Evolutionary conservation across 192 early-diverging fungal genomes (phyloP).

Genomic region (Radiomyces spectabilis): DNA sequence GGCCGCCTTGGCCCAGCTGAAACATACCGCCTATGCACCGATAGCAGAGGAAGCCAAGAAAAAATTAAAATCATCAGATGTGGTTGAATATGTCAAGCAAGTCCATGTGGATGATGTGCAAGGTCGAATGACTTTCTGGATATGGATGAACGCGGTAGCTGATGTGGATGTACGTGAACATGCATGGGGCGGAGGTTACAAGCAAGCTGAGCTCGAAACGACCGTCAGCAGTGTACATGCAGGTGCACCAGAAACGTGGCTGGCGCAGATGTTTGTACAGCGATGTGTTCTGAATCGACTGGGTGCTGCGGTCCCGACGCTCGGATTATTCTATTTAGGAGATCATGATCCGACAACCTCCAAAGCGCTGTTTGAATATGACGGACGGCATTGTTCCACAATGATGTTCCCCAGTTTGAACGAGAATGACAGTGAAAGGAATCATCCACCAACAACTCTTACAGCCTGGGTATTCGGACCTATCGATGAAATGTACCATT

Average conservation of each 20-base stretch:
- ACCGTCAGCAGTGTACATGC: background rate
- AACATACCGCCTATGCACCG: no score
- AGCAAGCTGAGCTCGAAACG: no score
- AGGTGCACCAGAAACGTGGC: constrained; percentile 7
- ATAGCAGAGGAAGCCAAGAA: background rate
- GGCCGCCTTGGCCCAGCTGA: no score
- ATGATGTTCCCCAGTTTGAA: constrained; percentile 7
- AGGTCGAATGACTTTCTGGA: constrained; percentile 22
- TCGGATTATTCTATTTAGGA: constrained; percentile 10
- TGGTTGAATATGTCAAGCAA: background rate
- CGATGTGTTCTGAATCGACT: background rate
- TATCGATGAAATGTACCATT: constrained; percentile 30
- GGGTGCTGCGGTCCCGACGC: background rate
- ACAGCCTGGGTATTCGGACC: constrained; percentile 18
- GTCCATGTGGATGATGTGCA: constrained; percentile 1
- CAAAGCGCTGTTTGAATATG: constrained; percentile 11
- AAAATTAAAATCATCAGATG: background rate
- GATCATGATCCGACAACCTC: background rate
- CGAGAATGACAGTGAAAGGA: no score
- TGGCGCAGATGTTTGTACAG: constrained; percentile 3
- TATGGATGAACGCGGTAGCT: background rate
- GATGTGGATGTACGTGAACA: constrained; percentile 5
- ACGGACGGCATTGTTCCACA: constrained; percentile 9
- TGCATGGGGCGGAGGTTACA: background rate
- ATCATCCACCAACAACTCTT: background rate